Conservation (phyloP, 768 basidiomycete genomes). For the Rhodotorula diobovata region DNA sequence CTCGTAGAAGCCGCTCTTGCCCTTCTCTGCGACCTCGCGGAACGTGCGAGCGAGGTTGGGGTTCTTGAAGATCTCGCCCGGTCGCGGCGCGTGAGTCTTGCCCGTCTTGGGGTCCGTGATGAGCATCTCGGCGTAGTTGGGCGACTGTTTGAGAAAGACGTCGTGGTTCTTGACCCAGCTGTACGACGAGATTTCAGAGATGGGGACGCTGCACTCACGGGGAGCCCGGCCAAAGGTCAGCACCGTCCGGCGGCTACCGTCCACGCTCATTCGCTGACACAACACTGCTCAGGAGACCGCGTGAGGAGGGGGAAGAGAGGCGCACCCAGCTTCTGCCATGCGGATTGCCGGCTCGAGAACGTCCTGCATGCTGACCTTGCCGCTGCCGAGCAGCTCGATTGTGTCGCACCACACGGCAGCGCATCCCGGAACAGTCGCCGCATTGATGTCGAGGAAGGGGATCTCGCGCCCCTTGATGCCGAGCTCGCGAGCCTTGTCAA, state of each 20-base stretch:
- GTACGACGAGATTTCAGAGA: slow-evolving; percentile 72
- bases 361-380: slow-evolving; percentile 62
- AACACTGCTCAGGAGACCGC: background rate
- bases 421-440: slow-evolving; percentile 60
- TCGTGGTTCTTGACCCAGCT: slow-evolving; percentile 51
- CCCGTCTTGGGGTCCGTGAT: slow-evolving; percentile 58
- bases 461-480: slow-evolving; percentile 68
- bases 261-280: too few species aligned
- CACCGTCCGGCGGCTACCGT: too few species aligned
- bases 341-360: slow-evolving; percentile 82
- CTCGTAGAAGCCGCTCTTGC: slow-evolving; percentile 90
- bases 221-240: background rate
- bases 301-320: background rate
- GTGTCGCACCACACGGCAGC: slow-evolving; percentile 94
- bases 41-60: slow-evolving; percentile 81
- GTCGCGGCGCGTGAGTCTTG: slow-evolving; percentile 59
- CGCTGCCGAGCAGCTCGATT: slow-evolving; percentile 72
- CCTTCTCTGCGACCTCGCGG: slow-evolving; percentile 68
- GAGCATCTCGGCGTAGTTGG: slow-evolving; percentile 80
- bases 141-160: slow-evolving; percentile 49
- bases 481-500: slow-evolving; percentile 65
- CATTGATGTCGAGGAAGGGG: slow-evolving; percentile 73
- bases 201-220: slow-evolving; percentile 76
- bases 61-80: slow-evolving; percentile 59
- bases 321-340: slow-evolving; percentile 82